Base-by-base conservation (phyloP, 202 grass and related monocot species). In the Hordeum pubiflorum region DNA sequence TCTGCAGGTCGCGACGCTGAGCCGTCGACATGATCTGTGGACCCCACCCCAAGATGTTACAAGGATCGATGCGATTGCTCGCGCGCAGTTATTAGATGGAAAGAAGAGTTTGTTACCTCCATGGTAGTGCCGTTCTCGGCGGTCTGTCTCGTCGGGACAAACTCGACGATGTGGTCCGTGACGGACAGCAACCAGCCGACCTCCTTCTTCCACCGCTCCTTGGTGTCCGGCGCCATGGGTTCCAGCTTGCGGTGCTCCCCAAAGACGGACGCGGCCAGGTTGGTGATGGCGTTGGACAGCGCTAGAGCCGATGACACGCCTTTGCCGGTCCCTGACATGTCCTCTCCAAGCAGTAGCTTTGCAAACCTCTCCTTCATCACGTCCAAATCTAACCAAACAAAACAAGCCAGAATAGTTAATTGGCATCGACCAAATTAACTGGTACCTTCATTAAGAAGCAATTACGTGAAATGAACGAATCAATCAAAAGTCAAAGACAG, bases 341-440 rank as follows among this genome's bases (percentile, higher is more conserved):
- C 94, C 87, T 97, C 94, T 34, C 94, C 94, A 1, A 97, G 87
- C 38, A 97, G 91, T 0, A 97, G 91, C 78, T 90, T 97, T 13
- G 91, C 86, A 79, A 97, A 97, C 88, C 77, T 94, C 83, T 97
- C 94, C 87, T 94, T 97, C 94, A 97, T 92, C 54, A 69, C 18
- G 32, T 94, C 89, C 77, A 94, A 63, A 62, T 97, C 94, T 94
- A 15, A 21, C 24, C 3, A 85, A 14, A 63, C 18, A 22, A 31
- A 62, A 43, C 10, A 77, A 46, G 26, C 44, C 14, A 17, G 44
- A 46, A 67, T 13, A 14, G 40, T 60, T 38, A 20, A 26, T 17
- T 18, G 6, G 17, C 48, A 52, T 52, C 15, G 15, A 52, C 48
- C 48, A 18, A 52, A 52, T 52, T 52, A 52, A 7, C 6, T 52